phyloP scores from a whole-genome alignment of 768 basidiomycete species.

The Myochromella boudieri region DNA sequence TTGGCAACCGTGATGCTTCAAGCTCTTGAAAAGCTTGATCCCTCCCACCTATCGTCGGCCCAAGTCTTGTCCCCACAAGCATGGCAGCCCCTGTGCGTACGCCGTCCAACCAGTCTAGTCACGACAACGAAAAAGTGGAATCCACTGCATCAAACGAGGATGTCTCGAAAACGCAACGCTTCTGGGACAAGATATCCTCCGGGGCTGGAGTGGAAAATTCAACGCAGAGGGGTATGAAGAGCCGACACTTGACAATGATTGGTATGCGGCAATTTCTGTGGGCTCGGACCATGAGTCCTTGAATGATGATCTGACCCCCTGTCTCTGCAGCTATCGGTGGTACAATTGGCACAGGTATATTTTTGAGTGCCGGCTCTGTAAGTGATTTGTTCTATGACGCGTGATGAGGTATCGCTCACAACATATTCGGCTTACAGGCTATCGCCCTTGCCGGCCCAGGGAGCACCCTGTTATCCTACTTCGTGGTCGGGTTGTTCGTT shows the following conservation, averaged over 20 bases:
- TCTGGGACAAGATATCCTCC: conserved; percentile 7
- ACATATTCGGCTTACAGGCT: conserved; percentile 32
- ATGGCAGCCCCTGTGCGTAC: neutral
- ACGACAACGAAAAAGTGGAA: conserved; percentile 2
- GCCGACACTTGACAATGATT: conserved; percentile 33
- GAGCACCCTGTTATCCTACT: conserved; percentile 61
- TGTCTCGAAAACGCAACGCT: neutral
- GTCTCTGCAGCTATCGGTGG: conserved; percentile 50
- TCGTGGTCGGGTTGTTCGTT: conserved; percentile 57
- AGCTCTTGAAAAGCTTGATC: too few species aligned
- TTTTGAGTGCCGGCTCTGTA: conserved; percentile 58
- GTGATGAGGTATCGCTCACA: neutral
- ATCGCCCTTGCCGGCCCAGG: conserved; percentile 59
- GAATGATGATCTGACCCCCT: neutral
- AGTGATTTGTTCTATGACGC: conserved; percentile 16
- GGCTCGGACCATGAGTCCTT: too few species aligned
- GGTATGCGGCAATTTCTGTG: conserved; percentile 14
- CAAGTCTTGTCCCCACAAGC: neutral
- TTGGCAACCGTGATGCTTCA: neutral
- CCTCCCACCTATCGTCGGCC: neutral
- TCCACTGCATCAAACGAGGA: neutral
- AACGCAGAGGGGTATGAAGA: conserved; percentile 28
- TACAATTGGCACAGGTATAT: conserved; percentile 61
- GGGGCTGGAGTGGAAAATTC: conserved; percentile 18
- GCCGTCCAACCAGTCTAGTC: conserved; percentile 3